phyloP scores from a whole-genome alignment of 495 filamentous ascomycete species.

The Aspergillus panamensis region DNA sequence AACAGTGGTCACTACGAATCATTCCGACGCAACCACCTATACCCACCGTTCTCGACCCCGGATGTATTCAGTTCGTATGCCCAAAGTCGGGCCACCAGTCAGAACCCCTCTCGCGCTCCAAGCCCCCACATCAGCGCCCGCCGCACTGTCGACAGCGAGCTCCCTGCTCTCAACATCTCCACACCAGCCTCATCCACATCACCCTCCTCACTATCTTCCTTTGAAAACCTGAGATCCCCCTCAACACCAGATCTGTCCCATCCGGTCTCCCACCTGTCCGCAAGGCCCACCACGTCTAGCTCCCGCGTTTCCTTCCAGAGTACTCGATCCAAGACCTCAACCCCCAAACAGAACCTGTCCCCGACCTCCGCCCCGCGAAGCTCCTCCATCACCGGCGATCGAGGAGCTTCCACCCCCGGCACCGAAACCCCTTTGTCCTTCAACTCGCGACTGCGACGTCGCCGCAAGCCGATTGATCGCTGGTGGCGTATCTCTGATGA shows the following conservation, averaged over 20 bases:
- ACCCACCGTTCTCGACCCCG: constrained; percentile 75
- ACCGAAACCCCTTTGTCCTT: constrained; percentile 23
- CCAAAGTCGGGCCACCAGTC: constrained; percentile 54
- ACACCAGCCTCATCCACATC: constrained; percentile 40
- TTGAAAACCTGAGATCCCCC: constrained; percentile 13
- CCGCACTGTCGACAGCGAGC: constrained; percentile 28
- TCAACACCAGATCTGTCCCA: constrained; percentile 15
- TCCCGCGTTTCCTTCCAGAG: constrained; percentile 40
- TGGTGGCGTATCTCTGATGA: constrained; percentile 99
- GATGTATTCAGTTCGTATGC: constrained; percentile 68
- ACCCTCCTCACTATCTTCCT: constrained; percentile 35
- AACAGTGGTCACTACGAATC: constrained; percentile 97
- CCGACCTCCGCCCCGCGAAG: constrained; percentile 29
- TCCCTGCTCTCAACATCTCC: constrained; percentile 30
- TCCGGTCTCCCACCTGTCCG: constrained; percentile 28
- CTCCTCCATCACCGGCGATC: constrained; percentile 24
- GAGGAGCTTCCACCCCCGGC: constrained; percentile 28
- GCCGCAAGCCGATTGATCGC: constrained; percentile 60
- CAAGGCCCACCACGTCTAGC: constrained; percentile 38
- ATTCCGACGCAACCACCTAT: constrained; percentile 81
- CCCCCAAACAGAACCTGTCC: constrained; percentile 25
- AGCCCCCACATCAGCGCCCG: constrained; percentile 40
- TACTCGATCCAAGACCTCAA: constrained; percentile 31
- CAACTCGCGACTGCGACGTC: constrained; percentile 44
- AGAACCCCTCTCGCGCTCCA: constrained; percentile 41